Conservation (phyloP, 2,329 filamentous ascomycete species). For the Cercospora berteroae region DNA sequence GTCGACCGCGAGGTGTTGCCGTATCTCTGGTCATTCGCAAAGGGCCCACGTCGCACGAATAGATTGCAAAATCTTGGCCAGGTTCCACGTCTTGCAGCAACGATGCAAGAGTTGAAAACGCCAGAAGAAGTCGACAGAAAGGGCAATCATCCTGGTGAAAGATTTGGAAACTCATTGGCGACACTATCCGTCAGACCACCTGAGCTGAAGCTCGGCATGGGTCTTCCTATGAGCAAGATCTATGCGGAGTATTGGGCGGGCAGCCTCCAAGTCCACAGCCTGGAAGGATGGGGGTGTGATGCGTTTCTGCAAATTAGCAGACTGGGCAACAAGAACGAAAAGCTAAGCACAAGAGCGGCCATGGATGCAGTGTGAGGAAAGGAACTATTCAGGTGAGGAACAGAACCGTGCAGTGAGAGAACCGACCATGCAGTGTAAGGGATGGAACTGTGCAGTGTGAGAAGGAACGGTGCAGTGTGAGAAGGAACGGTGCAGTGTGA, state of each 20-base stretch:
- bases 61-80: constrained; percentile 80
- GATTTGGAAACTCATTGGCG: constrained; percentile 66
- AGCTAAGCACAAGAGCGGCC: constrained; percentile 63
- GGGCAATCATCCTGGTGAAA: constrained; percentile 30
- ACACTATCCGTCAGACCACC: constrained; percentile 80
- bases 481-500: too few species aligned
- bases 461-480: too few species aligned
- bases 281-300: constrained; percentile 95
- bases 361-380: constrained; percentile 43
- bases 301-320: constrained; percentile 95
- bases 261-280: constrained; percentile 80
- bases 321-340: constrained; percentile 96
- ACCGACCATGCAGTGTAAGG: not conserved
- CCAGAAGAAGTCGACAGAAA: constrained; percentile 21
- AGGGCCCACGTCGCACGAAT: constrained; percentile 75
- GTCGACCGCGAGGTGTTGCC: constrained; percentile 82
- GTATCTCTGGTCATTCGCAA: constrained; percentile 94
- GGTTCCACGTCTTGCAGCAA: constrained; percentile 89
- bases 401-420: not conserved
- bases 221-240: constrained; percentile 85
- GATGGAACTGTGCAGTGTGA: too few species aligned
- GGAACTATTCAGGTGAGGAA: too few species aligned
- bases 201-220: constrained; percentile 85
- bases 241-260: constrained; percentile 99
- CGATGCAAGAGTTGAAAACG: constrained; percentile 65